These are phyloP conservation scores for Backusella luteola DNA, from an alignment of 192 early-diverging fungal genomes.

Conservation along the genomic window DNA sequence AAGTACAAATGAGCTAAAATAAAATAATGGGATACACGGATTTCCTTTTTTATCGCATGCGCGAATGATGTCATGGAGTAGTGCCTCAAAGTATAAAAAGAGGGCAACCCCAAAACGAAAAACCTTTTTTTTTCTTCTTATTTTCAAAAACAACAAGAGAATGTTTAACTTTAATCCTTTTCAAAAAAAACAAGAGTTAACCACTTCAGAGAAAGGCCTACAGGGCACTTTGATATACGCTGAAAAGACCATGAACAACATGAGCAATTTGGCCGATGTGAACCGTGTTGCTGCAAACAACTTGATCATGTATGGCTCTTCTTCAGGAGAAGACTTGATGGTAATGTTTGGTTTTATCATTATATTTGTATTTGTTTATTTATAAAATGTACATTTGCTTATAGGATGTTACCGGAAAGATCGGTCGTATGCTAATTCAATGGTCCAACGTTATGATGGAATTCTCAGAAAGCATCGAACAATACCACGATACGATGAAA, in stretches of 20 bases:
- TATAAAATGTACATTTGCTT: not conserved
- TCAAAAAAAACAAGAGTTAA: not conserved
- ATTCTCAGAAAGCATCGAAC: slow-evolving; percentile 30
- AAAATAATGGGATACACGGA: not conserved
- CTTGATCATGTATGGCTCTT: slow-evolving; percentile 29
- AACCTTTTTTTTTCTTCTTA: not conserved
- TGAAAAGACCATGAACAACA: not conserved
- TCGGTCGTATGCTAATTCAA: slow-evolving; percentile 21
- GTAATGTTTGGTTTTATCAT: slow-evolving; percentile 12
- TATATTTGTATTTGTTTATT: not conserved
- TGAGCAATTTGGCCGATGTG: slow-evolving; percentile 18
- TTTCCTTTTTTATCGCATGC: not conserved
- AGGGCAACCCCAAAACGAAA: not conserved
- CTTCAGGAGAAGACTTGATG: slow-evolving; percentile 34
- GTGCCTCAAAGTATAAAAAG: not conserved
- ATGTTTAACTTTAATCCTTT: slow-evolving; percentile 1
- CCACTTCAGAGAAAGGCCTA: not conserved
- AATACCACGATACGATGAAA: slow-evolving; percentile 30
- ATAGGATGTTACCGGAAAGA: slow-evolving; percentile 37
- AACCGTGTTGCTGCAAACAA: slow-evolving; percentile 22
- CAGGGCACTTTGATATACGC: not conserved
- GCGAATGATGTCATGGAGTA: not conserved
- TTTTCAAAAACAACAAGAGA: not conserved
- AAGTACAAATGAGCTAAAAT: not conserved
- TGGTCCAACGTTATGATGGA: slow-evolving; percentile 31